A percentile compares a stretch with the other conserved stretches of the same genome.
These are phyloP conservation scores for Corchorus capsularis DNA, from an alignment of 345 rosid species.

Conservation along the genomic window DNA sequence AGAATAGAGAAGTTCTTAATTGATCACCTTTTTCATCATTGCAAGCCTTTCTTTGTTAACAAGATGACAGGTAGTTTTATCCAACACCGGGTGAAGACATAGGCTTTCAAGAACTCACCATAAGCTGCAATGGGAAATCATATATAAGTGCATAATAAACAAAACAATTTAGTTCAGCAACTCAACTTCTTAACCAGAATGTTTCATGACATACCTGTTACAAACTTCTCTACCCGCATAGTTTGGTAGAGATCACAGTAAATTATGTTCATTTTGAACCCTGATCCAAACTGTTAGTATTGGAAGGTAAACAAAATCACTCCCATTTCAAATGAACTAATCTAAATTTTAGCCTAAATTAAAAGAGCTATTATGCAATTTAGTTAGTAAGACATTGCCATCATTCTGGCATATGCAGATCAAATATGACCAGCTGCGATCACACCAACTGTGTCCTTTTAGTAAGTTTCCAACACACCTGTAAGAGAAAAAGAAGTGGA, in stretches of 20 bases:
- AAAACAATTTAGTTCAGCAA: background rate
- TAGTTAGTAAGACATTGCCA: conserved; percentile 47
- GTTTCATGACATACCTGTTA: conserved; percentile 55
- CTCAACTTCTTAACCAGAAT: background rate
- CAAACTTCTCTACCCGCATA: conserved; percentile 91
- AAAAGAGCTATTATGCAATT: no score
- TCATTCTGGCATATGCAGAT: conserved; percentile 97
- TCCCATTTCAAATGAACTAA: background rate
- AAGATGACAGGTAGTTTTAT: conserved; percentile 94
- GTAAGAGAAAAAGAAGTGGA: background rate
- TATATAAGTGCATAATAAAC: conserved; percentile 8
- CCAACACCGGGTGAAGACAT: conserved; percentile 90
- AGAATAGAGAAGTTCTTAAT: background rate
- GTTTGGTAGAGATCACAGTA: conserved; percentile 92
- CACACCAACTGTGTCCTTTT: conserved; percentile 95
- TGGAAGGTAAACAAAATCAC: background rate
- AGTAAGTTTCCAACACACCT: conserved; percentile 96
- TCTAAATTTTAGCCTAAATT: no score
- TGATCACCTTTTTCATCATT: conserved; percentile 83
- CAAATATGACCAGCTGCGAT: conserved; percentile 99
- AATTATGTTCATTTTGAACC: conserved; percentile 97
- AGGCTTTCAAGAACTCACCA: conserved; percentile 78
- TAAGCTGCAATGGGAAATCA: conserved; percentile 54
- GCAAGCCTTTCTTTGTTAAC: conserved; percentile 92
- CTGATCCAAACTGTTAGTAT: conserved; percentile 67